Evolutionary conservation across 805 yeast genomes (phyloP), one percentile per base, ranked within the genome.

Genomic region (Yamadazyma kitorensis): DNA sequence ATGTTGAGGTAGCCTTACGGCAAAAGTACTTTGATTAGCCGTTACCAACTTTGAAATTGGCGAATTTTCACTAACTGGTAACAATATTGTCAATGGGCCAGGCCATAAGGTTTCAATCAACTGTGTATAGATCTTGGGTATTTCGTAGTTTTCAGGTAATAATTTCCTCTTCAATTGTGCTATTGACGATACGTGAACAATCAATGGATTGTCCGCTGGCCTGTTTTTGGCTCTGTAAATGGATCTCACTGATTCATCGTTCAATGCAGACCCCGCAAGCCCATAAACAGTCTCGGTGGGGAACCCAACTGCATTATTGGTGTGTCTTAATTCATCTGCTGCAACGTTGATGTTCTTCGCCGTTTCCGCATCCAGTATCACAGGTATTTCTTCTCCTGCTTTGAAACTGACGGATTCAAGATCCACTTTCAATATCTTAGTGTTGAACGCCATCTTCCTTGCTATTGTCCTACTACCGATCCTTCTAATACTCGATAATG

Each of bases 251-350:
- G 94, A 74, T 4, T 74, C 77, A 34, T 87, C 87, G 34, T 68
- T 71, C 31, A 86, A 63, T 0, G 95, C 85, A 3, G 89, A 82
- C 1, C 93, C 98, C 0, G 96, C 98, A 1, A 93, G 69, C 0
- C 98, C 98, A 56, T 93, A 93, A 0, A 93, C 98, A 0, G 98
- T 93, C 54, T 93, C 98, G 0, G 98, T 86, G 2, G 98, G 98
- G 49, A 93, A 89, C 0, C 91, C 98, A 10, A 93, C 88, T 0
- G 82, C 87, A 17, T 78, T 65, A 24, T 70, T 54, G 0, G 81
- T 63, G 2, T 58, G 56, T 12, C 63, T 55, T 4, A 88, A 57
- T 4, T 79, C 59, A 2, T 61, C 47, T 0, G 87, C 80, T 5
- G 96, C 97, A 13, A 58, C 58, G 8, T 57, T 33, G 2, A 88